A percentile compares a stretch with the other conserved stretches of the same genome.
Evolutionary conservation across 768 basidiomycete species (phyloP).

Genomic region (Leccinum ochraceum): DNA sequence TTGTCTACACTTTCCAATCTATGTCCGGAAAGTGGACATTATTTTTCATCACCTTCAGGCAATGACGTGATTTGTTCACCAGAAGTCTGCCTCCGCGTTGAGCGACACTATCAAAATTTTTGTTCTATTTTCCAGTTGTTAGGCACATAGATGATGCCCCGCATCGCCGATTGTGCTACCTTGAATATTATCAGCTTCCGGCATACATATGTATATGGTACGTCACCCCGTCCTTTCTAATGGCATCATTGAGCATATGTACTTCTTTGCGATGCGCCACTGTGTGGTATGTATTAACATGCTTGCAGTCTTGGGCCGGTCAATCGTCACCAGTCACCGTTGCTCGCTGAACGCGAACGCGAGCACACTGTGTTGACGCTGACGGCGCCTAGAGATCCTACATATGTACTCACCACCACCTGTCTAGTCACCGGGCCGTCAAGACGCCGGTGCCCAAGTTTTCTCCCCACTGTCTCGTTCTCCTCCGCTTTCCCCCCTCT

Average conservation of each 20-base stretch:
- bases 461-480: not conserved
- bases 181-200: no score
- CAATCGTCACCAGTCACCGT: not conserved
- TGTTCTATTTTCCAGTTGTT: not conserved
- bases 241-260: not conserved
- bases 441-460: not conserved
- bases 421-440: not conserved
- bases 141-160: not conserved
- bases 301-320: not conserved
- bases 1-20: no score
- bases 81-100: no score
- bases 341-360: not conserved
- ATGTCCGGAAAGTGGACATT: no score
- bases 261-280: no score
- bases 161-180: no score
- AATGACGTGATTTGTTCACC: not conserved
- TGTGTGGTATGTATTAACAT: no score
- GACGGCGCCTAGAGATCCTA: not conserved
- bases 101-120: not conserved
- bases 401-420: not conserved
- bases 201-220: not conserved
- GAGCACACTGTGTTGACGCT: not conserved
- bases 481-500: no score
- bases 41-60: not conserved
- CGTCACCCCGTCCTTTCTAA: not conserved